A percentile compares a stretch with the other conserved stretches of the same genome.
Evolutionary conservation across 805 yeast genomes (phyloP).

Genomic region (Zygosaccharomyces pseudorouxii): DNA sequence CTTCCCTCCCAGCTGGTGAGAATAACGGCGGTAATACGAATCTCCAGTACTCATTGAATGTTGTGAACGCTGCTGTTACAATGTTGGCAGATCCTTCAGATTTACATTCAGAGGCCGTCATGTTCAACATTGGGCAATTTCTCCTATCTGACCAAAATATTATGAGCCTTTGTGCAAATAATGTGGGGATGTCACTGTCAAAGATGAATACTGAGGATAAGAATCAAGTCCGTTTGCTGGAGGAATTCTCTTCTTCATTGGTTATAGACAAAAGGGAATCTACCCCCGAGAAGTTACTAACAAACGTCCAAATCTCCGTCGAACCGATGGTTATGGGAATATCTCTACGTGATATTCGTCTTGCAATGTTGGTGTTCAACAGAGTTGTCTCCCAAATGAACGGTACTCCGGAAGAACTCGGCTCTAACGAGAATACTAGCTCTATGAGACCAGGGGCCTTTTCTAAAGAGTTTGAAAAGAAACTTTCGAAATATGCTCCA

Average conservation of each 20-base stretch:
- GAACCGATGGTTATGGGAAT: conserved; percentile 80
- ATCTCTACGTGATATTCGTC: conserved; percentile 78
- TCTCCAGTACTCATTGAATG: conserved; percentile 56
- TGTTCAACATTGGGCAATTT: conserved; percentile 79
- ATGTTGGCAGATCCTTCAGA: conserved; percentile 74
- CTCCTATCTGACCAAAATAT: conserved; percentile 64
- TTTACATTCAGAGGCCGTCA: conserved; percentile 76
- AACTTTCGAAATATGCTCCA: conserved; percentile 63
- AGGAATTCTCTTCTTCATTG: conserved; percentile 79
- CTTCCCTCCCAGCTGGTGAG: neutral
- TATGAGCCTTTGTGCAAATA: conserved; percentile 61
- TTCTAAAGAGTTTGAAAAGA: conserved; percentile 59
- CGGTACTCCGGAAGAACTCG: conserved; percentile 14
- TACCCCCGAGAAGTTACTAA: conserved; percentile 50
- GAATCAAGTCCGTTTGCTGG: conserved; percentile 66
- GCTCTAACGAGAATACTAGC: conserved; percentile 13
- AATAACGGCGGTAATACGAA: conserved; percentile 12
- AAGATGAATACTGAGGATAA: conserved; percentile 65
- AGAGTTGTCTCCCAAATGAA: conserved; percentile 56
- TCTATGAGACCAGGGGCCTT: conserved; percentile 37
- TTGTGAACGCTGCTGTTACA: conserved; percentile 72
- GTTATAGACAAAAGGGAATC: conserved; percentile 70
- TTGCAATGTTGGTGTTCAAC: conserved; percentile 71
- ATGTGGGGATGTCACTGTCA: conserved; percentile 82
- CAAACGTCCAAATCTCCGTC: conserved; percentile 62